Percentiles rank a stretch among this genome's conserved stretches.
Evolutionary conservation across 306 rosid genomes (phyloP).

Genomic region (Ochetophila trinervis): DNA sequence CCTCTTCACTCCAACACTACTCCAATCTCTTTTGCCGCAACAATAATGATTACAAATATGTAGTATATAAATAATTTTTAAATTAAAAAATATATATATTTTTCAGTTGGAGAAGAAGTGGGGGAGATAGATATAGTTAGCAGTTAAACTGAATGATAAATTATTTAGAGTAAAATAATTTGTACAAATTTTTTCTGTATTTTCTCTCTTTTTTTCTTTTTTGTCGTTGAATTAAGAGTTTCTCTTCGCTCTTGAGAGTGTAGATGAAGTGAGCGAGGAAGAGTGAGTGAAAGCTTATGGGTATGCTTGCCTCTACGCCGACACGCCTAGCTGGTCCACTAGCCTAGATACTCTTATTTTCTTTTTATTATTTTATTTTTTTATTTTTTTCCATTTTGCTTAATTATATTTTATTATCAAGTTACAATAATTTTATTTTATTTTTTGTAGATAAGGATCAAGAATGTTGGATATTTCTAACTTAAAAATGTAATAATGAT

Average conservation of each 20-base stretch:
- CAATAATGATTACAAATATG: no score
- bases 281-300: conserved; percentile 7
- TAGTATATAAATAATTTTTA: no score
- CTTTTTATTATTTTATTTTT: conserved; percentile 24
- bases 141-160: conserved; percentile 7
- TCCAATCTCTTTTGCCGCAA: no score
- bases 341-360: background rate
- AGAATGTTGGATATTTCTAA: no score
- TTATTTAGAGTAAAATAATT: background rate
- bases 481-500: background rate
- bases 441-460: no score
- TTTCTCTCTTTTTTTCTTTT: background rate
- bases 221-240: no score
- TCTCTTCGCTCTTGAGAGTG: no score
- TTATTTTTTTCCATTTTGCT: background rate
- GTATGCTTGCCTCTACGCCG: conserved; percentile 31
- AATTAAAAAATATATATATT: no score
- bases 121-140: background rate
- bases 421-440: no score
- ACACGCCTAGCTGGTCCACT: conserved; percentile 46
- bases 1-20: no score
- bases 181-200: background rate
- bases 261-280: background rate
- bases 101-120: background rate
- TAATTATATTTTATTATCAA: background rate